Conservation (phyloP, 345 rosid genomes). For the Camelina neglecta region DNA sequence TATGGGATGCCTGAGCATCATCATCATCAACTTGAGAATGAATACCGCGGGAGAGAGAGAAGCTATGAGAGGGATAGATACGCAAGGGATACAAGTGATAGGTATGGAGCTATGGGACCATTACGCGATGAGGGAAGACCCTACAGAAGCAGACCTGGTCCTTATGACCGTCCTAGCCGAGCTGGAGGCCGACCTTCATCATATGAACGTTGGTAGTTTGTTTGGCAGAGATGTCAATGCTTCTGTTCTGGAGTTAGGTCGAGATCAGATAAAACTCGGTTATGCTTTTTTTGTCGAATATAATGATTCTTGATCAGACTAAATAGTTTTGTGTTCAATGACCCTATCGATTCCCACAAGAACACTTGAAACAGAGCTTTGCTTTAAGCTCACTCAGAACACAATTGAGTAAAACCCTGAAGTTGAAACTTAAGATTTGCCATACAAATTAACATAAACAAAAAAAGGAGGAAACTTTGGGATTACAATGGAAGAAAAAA, state of each 20-base stretch:
- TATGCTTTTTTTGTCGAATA: background rate
- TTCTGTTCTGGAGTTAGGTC: background rate
- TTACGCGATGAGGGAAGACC: slow-evolving; percentile 59
- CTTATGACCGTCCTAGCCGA: slow-evolving; percentile 72
- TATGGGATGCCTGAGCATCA: slow-evolving; percentile 52
- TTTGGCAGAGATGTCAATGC: background rate
- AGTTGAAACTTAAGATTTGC: background rate
- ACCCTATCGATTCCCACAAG: slow-evolving; percentile 7
- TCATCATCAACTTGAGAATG: background rate
- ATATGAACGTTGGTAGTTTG: slow-evolving; percentile 67
- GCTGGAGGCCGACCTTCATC: slow-evolving; percentile 72
- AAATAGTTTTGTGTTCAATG: background rate
- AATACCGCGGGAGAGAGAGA: too few relatives aligned
- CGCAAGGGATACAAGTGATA: slow-evolving; percentile 57
- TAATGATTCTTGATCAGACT: background rate
- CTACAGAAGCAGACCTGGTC: slow-evolving; percentile 67
- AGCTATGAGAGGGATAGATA: slow-evolving; percentile 61
- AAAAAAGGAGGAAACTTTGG: slow-evolving; percentile 7
- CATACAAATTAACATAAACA: background rate
- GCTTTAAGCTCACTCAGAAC: slow-evolving; percentile 3
- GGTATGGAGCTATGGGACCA: slow-evolving; percentile 70
- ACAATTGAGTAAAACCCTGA: background rate
- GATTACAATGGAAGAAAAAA: slow-evolving; percentile 23
- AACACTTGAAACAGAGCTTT: slow-evolving; percentile 13
- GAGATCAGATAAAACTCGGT: slow-evolving; percentile 9